Base-by-base conservation (phyloP, 192 early-diverging fungal genomes). In the Anaeromyces robustus region DNA sequence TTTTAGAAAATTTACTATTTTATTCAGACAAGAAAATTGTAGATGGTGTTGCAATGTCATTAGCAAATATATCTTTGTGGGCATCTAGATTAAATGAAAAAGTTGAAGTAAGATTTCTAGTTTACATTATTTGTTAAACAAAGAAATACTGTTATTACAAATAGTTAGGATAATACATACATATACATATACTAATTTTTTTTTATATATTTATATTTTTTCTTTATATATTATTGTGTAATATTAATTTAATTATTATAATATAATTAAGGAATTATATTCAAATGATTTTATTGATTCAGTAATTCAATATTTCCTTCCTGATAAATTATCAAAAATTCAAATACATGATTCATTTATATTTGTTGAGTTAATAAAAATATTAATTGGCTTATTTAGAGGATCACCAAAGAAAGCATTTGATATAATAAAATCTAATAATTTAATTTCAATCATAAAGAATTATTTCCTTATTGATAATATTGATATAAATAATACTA, bases 1-100 rank as follows among this genome's bases (percentile, higher is more conserved):
- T 89, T 18, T 82, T 97, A 4, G 92, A 92, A 84, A 89, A 89
- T 29, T 86, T 93, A 30, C 82, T 97, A 41, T 83, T 82, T 13
- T 92, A 94, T 81, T 82, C 86, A 5, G 96, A 97, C 80, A 86
- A 89, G 79, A 94, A 90, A 80, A 85, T 95, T 0, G 93, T 92
- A 12, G 92, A 96, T 77, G 85, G 93, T 37, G 83, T 91, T 12
- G 92, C 95, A 19, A 79, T 86, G 0, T 88, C 89, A 28, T 85
- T 95, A 81, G 87, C 89, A 26, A 83, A 92, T 34, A 87, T 97
- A 32, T 86, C 91, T 3, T 86, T 89, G 26, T 93, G 93, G 80
- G 89, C 87, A 80, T 88, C 87, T 30, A 83, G 86, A 29, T 84
- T 86, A 28, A 82, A 87, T 32, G 86, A 86, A 26, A 84, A 84